Evolutionary conservation across 1,284 basidiomycete genomes (phyloP), one percentile per base, ranked within the genome.

Genomic region (Schizophyllum amplum): DNA sequence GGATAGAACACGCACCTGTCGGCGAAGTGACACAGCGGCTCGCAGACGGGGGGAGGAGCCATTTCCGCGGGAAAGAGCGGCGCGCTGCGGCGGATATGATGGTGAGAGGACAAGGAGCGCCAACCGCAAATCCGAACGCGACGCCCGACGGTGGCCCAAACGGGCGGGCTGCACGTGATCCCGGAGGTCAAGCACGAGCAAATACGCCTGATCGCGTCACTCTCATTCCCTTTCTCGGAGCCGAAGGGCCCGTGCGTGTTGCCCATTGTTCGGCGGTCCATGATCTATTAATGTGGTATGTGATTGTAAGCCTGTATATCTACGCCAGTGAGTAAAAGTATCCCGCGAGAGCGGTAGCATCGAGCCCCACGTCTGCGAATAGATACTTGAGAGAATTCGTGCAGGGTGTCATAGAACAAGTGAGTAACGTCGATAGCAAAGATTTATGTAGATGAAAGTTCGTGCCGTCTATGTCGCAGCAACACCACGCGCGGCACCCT

Each of bases 21-120:
- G 63, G 78, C 78, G 67, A 90, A 90, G 61, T 82, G 79, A 69
- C 86, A 87, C 47, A 90, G 72, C 21, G 87, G 87, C 70, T 89
- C 88, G 70, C 86, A 90, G 60, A 75, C 73, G n/a, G n/a, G n/a
- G n/a, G n/a, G n/a, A 26, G 78, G 76, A 55, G 75, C 66, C 83
- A 85, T 79, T 71, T 55, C 50, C 47, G 47, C 25, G 55, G 48
- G 48, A 52, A 57, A 55, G 62, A 57, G 59, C 57, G 55, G 58
- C 58, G 57, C 48, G 58, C 53, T 57, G 49, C 56, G 59, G 58
- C 49, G 50, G 51, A 54, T 25, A 46, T 48, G 50, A 49, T 56
- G 55, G 55, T 56, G 51, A 51, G 26, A 50, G 55, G 27, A 52
- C 55, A 56, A 56, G 55, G 49, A 49, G 55, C 55, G 55, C 50